A percentile compares a stretch with the other conserved stretches of the same genome.
Conservation (phyloP, 805 yeast species). For the Metschnikowia orientalis region DNA sequence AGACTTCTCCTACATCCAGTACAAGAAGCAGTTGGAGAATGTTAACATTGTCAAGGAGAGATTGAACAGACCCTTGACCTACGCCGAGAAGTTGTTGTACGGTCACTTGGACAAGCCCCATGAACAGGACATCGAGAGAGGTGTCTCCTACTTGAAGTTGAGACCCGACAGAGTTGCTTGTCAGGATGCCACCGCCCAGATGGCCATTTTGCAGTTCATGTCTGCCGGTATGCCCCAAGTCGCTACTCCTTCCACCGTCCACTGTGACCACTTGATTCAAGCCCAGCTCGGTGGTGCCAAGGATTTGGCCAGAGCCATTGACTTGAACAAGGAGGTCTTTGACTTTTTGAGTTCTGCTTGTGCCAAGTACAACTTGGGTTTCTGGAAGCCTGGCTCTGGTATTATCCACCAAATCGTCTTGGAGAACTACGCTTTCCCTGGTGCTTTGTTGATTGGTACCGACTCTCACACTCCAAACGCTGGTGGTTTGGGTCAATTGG, state of each 20-base stretch:
- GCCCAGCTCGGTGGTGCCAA: slow-evolving; percentile 87
- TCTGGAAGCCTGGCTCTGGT: slow-evolving; percentile 99
- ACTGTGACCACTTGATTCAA: slow-evolving; percentile 96
- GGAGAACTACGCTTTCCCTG: slow-evolving; percentile 97
- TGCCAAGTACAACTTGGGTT: slow-evolving; percentile 93
- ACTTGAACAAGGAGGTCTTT: slow-evolving; percentile 88
- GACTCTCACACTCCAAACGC: slow-evolving; percentile 98
- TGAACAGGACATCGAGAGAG: slow-evolving; percentile 79
- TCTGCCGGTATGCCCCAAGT: slow-evolving; percentile 89
- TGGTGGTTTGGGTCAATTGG: slow-evolving; percentile 96
- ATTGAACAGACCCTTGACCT: slow-evolving; percentile 83
- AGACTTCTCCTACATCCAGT: slow-evolving; percentile 80
- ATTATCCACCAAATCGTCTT: slow-evolving; percentile 94
- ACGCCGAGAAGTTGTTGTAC: slow-evolving; percentile 92
- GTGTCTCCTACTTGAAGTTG: slow-evolving; percentile 85
- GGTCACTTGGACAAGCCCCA: slow-evolving; percentile 94
- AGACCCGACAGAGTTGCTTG: slow-evolving; percentile 98
- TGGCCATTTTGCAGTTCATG: slow-evolving; percentile 96
- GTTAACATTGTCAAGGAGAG: slow-evolving; percentile 79
- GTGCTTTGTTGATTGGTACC: slow-evolving; percentile 93
- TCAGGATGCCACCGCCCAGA: slow-evolving; percentile 99
- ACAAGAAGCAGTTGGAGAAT: slow-evolving; percentile 86
- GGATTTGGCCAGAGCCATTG: slow-evolving; percentile 83
- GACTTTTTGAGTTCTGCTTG: slow-evolving; percentile 88
- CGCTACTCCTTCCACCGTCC: slow-evolving; percentile 93